phyloP scores from a whole-genome alignment of 345 rosid genomes.

The Mangifera indica region DNA sequence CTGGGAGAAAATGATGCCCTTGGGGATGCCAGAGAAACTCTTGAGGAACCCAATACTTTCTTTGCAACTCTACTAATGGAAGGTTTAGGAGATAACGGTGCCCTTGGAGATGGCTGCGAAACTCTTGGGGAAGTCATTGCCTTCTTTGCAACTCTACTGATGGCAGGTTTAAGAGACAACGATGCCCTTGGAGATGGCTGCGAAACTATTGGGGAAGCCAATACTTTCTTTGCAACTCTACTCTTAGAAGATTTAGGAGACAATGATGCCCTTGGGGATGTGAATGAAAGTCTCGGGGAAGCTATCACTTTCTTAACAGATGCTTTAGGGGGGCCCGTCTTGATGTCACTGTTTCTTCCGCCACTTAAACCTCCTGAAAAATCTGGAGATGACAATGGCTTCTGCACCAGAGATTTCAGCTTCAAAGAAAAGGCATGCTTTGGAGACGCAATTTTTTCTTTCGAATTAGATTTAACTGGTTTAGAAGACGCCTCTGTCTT shows the following conservation, averaged over 20 bases:
- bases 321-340: slow-evolving; percentile 24
- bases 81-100: slow-evolving; percentile 27
- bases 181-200: slow-evolving; percentile 16
- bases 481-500: slow-evolving; percentile 24
- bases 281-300: slow-evolving; percentile 22
- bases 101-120: slow-evolving; percentile 18
- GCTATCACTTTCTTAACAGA: slow-evolving; percentile 6
- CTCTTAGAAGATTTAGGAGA: slow-evolving; percentile 23
- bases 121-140: slow-evolving; percentile 21
- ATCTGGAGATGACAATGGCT: slow-evolving; percentile 23
- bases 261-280: slow-evolving; percentile 25
- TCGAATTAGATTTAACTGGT: slow-evolving; percentile 32
- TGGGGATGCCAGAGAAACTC: slow-evolving; percentile 28
- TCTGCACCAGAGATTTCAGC: slow-evolving; percentile 26
- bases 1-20: slow-evolving; percentile 34
- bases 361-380: slow-evolving; percentile 30
- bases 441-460: slow-evolving; percentile 32
- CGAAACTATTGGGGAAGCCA: slow-evolving; percentile 29
- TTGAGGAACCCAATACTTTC: slow-evolving; percentile 31
- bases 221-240: slow-evolving; percentile 30
- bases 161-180: too few species aligned
- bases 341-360: slow-evolving; percentile 29
- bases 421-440: slow-evolving; percentile 34
- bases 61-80: slow-evolving; percentile 24
- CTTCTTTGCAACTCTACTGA: slow-evolving; percentile 11